Conservation (phyloP, 2,329 filamentous ascomycete species). For the Colletotrichum cuscutae region DNA sequence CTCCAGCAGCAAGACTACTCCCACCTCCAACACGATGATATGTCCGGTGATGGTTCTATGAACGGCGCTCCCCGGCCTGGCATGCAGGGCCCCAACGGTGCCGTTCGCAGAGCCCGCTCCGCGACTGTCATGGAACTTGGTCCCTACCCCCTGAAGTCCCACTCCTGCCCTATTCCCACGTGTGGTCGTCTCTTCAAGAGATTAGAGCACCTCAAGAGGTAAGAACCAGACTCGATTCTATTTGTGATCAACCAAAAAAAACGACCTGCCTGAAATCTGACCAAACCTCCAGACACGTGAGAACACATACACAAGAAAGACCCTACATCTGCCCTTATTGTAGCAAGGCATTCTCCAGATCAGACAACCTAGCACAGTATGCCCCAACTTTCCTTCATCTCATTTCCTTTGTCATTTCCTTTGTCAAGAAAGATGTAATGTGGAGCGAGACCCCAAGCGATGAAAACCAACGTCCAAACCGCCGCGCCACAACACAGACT, state of each 20-base stretch:
- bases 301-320: constrained; percentile 98
- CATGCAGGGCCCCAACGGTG: constrained; percentile 77
- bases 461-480: constrained; percentile 40
- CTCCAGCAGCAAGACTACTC: constrained; percentile 76
- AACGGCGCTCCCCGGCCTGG: constrained; percentile 69
- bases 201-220: constrained; percentile 98
- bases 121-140: constrained; percentile 97
- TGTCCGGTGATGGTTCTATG: constrained; percentile 67
- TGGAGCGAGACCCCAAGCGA: constrained; percentile 51
- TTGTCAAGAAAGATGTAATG: constrained; percentile 45
- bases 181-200: constrained; percentile 98
- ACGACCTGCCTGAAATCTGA: constrained; percentile 57
- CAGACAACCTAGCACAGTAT: constrained; percentile 98
- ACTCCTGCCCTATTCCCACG: constrained; percentile 98
- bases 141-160: constrained; percentile 96
- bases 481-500: constrained; percentile 45
- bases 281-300: constrained; percentile 82
- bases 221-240: constrained; percentile 62
- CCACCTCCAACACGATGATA: constrained; percentile 71
- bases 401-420: constrained; percentile 45
- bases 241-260: constrained; percentile 46
- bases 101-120: constrained; percentile 89
- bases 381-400: constrained; percentile 53
- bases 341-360: constrained; percentile 98
- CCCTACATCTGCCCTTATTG: constrained; percentile 98